These are phyloP conservation scores for Trametes villosa DNA, from an alignment of 768 basidiomycete genomes.

Conservation along the genomic window DNA sequence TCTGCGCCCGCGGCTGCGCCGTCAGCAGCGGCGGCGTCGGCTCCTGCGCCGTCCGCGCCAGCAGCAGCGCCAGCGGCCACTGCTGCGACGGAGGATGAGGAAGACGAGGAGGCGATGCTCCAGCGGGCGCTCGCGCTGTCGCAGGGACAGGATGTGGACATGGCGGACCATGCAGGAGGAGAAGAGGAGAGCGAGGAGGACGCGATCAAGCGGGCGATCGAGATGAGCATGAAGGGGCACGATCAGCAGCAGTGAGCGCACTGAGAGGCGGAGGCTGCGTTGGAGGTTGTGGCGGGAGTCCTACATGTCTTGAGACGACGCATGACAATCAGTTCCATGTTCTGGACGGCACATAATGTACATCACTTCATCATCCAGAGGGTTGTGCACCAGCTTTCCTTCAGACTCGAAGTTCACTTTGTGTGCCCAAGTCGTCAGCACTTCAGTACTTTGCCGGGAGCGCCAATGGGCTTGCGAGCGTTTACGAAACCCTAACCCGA, in stretches of 20 bases:
- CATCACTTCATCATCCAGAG: conserved; percentile 13
- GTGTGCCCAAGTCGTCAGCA: too few species aligned
- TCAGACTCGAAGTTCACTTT: background rate
- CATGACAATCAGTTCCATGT: conserved; percentile 1
- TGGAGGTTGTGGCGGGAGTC: background rate
- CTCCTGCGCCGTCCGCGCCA: conserved; percentile 36
- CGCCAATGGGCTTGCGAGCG: too few species aligned
- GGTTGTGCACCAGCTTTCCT: too few species aligned
- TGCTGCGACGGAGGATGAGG: conserved; percentile 54
- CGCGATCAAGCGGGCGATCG: conserved; percentile 88
- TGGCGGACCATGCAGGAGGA: conserved; percentile 50
- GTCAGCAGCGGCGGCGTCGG: conserved; percentile 37
- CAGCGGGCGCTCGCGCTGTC: conserved; percentile 81
- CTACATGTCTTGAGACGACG: background rate
- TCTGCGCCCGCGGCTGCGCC: conserved; percentile 39
- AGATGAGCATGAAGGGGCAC: conserved; percentile 86
- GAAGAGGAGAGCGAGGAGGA: conserved; percentile 83
- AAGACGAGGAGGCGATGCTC: conserved; percentile 80
- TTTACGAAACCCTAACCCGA: conserved; percentile 12
- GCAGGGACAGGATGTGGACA: conserved; percentile 55
- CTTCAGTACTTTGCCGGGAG: too few species aligned
- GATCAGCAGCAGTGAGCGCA: conserved; percentile 45
- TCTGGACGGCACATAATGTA: conserved; percentile 21
- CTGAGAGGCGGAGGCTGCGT: background rate
- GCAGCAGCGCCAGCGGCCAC: conserved; percentile 29